These are phyloP conservation scores for Rhodotorula glutinis DNA, from an alignment of 1,284 basidiomycete genomes.

Conservation along the genomic window DNA sequence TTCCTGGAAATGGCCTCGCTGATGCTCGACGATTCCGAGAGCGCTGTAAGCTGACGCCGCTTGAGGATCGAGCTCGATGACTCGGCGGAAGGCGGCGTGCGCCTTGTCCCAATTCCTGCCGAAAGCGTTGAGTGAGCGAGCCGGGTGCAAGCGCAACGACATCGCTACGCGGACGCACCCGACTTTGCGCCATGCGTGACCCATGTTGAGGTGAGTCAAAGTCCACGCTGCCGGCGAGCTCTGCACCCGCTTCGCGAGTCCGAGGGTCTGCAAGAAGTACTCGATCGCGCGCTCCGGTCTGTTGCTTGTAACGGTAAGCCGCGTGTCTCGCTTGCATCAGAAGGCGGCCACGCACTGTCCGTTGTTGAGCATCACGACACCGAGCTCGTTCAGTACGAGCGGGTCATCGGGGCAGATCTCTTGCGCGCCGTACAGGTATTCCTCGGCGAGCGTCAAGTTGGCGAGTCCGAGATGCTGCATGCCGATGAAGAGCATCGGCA, in stretches of 20 bases:
- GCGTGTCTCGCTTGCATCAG: neutral
- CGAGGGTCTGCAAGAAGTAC: constrained; percentile 69
- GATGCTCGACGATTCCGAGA: constrained; percentile 76
- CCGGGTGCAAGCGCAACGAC: neutral
- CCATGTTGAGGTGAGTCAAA: constrained; percentile 83
- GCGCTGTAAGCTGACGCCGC: constrained; percentile 74
- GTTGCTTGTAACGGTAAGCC: neutral
- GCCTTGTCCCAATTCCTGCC: constrained; percentile 67
- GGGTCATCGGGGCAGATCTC: constrained; percentile 81
- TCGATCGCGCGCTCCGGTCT: constrained; percentile 68
- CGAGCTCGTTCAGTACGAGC: constrained; percentile 83
- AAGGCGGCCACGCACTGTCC: constrained; percentile 61
- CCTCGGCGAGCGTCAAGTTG: constrained; percentile 75
- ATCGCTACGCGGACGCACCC: constrained; percentile 54
- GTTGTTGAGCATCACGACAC: constrained; percentile 84
- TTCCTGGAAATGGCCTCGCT: constrained; percentile 65
- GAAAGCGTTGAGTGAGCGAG: neutral
- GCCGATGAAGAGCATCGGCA: constrained; percentile 91
- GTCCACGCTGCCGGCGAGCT: constrained; percentile 78
- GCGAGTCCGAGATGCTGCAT: constrained; percentile 95
- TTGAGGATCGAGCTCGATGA: constrained; percentile 74
- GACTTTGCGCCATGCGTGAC: constrained; percentile 76
- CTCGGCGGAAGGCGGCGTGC: constrained; percentile 63
- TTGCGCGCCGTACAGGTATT: constrained; percentile 77
- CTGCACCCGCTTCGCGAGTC: constrained; percentile 74